Evolutionary conservation across 495 filamentous ascomycete species (phyloP), one percentile per base, ranked within the genome.

Genomic region (Annulohypoxylon bovei): DNA sequence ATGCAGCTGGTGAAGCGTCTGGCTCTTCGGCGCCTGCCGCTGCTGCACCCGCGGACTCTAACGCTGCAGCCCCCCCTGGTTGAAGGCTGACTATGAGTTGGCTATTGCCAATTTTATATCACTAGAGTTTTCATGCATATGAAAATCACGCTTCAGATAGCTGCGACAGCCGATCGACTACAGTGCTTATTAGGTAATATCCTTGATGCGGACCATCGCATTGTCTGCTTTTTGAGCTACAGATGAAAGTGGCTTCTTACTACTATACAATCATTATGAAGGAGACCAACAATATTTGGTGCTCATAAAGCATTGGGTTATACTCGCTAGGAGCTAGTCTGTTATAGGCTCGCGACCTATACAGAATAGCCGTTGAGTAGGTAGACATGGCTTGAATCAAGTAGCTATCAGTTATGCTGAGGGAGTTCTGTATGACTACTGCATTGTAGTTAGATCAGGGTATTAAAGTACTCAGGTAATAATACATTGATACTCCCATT

Each of bases 1-100:
- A 61, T 7, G 55, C 40, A 22, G 1, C 70, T 18, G 33, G 11
- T 11, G 70, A 72, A 40, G 70, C 63, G 0, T 37, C 59, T 60
- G 53, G 63, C 14, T 33, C 69, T 28, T 37, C 60, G 3, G 39
- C 63, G 7, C 44, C 59, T 0, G 8, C 59, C 28, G 11, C 63
- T 1, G 6, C 57, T 33, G 22, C 55, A 0, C 18, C 64, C 50
- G 27, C 65, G 2, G 55, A 68, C 1, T 22, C 64, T 14, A 49
- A 12, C n/a, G 20, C 54, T 44, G 9, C 59, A 12, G 27, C 54
- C 1, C 16, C 35, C 6, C 46, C 65, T 27, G 65, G 60, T 46
- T 68, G 54, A 72, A 57, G 33, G 32, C 27, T 22, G n/a, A 44
- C 18, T 7, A 47, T 25, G 25, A 12, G 1, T 37, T 22, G n/a